phyloP scores from a whole-genome alignment of 305 asterid species.

The Plantago rigida region DNA sequence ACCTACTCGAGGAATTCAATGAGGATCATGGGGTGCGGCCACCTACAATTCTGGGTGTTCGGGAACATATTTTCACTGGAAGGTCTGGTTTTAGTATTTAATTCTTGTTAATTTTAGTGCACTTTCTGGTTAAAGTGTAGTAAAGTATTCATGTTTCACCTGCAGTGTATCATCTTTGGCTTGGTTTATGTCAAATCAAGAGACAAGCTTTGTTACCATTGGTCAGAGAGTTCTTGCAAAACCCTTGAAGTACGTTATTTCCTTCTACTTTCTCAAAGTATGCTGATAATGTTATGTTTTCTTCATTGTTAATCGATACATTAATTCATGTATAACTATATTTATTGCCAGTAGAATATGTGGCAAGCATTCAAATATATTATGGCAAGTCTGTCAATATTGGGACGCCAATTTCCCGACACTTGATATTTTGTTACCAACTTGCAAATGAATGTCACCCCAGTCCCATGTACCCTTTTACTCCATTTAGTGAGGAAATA shows the following conservation, averaged over 20 bases:
- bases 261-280: conserved; percentile 12
- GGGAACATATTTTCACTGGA: conserved; percentile 98
- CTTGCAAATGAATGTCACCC: no score
- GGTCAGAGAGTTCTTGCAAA: conserved; percentile 99
- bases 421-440: no score
- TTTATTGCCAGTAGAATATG: no score
- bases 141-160: conserved; percentile 29
- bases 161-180: conserved; percentile 98
- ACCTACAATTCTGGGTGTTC: conserved; percentile 93
- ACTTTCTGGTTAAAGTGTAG: conserved; percentile 17
- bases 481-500: no score
- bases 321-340: neutral
- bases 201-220: conserved; percentile 96
- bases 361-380: neutral
- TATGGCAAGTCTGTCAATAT: no score
- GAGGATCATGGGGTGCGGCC: conserved; percentile 98
- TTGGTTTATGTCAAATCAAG: conserved; percentile 99
- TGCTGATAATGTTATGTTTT: neutral
- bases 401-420: neutral
- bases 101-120: conserved; percentile 19
- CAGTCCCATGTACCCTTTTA: no score
- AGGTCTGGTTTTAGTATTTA: conserved; percentile 44
- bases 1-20: conserved; percentile 88
- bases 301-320: neutral
- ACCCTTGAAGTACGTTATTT: conserved; percentile 71